Evolutionary conservation across 192 early-diverging fungal genomes (phyloP).

Genomic region (Podila epigama): DNA sequence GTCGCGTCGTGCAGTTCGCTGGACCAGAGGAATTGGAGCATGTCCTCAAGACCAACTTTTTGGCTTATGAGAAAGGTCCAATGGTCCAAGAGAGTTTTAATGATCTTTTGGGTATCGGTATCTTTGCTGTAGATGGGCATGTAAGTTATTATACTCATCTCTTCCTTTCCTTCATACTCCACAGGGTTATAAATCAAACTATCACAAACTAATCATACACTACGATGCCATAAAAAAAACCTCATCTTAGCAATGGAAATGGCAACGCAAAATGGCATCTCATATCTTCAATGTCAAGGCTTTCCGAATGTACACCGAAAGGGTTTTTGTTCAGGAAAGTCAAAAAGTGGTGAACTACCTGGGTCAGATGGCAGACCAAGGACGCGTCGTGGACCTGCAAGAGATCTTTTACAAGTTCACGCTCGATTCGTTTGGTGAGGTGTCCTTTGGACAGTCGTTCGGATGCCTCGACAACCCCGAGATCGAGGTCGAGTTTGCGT

Average conservation of each 20-base stretch:
- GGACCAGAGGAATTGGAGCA: slow-evolving; percentile 38
- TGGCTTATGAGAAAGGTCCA: slow-evolving; percentile 35
- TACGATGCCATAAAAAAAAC: not conserved
- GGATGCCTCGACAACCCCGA: slow-evolving; percentile 28
- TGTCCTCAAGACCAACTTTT: slow-evolving; percentile 47
- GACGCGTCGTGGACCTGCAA: slow-evolving; percentile 51
- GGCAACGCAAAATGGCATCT: slow-evolving; percentile 32
- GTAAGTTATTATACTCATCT: slow-evolving; percentile 7
- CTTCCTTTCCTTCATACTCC: slow-evolving; percentile 1
- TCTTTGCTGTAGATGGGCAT: slow-evolving; percentile 43
- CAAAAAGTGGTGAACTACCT: slow-evolving; percentile 12
- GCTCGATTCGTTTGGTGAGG: slow-evolving; percentile 57
- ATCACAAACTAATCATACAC: not conserved
- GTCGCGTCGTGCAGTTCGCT: slow-evolving; percentile 23
- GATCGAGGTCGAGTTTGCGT: slow-evolving; percentile 51
- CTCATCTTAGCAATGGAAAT: slow-evolving; percentile 16
- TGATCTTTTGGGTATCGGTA: slow-evolving; percentile 39
- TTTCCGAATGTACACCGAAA: slow-evolving; percentile 24
- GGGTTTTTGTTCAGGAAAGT: slow-evolving; percentile 21
- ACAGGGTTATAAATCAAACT: not conserved
- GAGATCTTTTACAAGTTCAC: slow-evolving; percentile 59
- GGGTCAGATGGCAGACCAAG: slow-evolving; percentile 24
- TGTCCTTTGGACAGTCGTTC: slow-evolving; percentile 41
- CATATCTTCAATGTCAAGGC: slow-evolving; percentile 28
- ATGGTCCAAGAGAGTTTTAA: slow-evolving; percentile 3